A percentile compares a stretch with the other conserved stretches of the same genome.
Evolutionary conservation across 1,284 basidiomycete species (phyloP).

Genomic region (Bjerkandera adusta): DNA sequence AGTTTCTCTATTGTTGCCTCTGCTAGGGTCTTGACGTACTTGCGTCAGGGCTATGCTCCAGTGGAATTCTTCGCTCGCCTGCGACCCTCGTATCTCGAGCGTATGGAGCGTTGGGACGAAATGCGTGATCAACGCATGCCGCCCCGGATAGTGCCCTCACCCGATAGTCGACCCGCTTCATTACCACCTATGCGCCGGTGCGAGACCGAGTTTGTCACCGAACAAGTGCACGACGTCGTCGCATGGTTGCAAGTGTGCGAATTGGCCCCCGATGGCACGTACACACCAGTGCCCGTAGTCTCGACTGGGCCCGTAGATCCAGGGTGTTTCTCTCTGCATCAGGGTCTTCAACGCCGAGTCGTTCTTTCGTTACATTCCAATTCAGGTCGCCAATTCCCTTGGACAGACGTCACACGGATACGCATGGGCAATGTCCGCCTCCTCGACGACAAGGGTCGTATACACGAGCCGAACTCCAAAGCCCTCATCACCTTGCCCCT

Average conservation of each 20-base stretch:
- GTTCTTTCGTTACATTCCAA: slow-evolving; percentile 79
- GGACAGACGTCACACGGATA: slow-evolving; percentile 78
- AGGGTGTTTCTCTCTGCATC: slow-evolving; percentile 87
- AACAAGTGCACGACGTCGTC: slow-evolving; percentile 88
- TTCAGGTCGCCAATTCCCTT: slow-evolving; percentile 87
- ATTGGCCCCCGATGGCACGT: slow-evolving; percentile 82
- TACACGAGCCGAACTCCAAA: slow-evolving; percentile 73
- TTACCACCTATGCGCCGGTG: slow-evolving; percentile 81
- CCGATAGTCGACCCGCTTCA: slow-evolving; percentile 32
- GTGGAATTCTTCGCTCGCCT: slow-evolving; percentile 88
- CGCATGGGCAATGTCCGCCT: slow-evolving; percentile 82
- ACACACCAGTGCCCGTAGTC: slow-evolving; percentile 81
- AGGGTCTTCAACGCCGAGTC: slow-evolving; percentile 89
- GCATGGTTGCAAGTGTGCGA: slow-evolving; percentile 87
- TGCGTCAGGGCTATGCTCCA: slow-evolving; percentile 75
- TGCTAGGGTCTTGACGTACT: slow-evolving; percentile 69
- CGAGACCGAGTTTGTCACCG: slow-evolving; percentile 89
- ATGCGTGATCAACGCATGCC: slow-evolving; percentile 66
- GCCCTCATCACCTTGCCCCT: slow-evolving; percentile 69
- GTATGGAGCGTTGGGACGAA: slow-evolving; percentile 90
- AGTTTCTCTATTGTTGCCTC: slow-evolving; percentile 78
- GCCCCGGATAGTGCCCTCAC: slow-evolving; percentile 19
- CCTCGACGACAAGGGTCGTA: slow-evolving; percentile 80
- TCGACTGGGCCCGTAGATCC: slow-evolving; percentile 79
- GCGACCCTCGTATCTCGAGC: slow-evolving; percentile 79